These are phyloP conservation scores for Pugionium dolabratum DNA, from an alignment of 345 rosid genomes.

Conservation along the genomic window DNA sequence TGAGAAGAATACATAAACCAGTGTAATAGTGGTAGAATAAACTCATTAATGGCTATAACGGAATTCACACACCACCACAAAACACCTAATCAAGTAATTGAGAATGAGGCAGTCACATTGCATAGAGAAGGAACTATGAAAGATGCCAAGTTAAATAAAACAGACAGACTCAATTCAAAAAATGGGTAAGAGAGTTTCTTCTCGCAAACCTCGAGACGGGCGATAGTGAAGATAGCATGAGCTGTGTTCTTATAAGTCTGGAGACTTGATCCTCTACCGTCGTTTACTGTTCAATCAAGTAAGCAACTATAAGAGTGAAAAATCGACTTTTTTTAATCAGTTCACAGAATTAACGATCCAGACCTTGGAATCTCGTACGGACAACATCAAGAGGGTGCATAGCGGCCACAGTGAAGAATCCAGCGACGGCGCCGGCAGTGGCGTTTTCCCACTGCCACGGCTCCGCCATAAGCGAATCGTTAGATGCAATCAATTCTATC, in stretches of 20 bases:
- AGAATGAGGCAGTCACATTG: neutral
- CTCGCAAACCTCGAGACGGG: slow-evolving; percentile 66
- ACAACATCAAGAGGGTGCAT: slow-evolving; percentile 93
- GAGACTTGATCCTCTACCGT: slow-evolving; percentile 62
- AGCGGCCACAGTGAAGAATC: slow-evolving; percentile 81
- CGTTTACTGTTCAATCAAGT: slow-evolving; percentile 55
- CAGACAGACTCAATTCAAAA: neutral
- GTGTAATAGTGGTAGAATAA: no score
- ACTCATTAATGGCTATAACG: no score
- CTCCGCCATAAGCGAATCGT: slow-evolving; percentile 25
- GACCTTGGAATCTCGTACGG: slow-evolving; percentile 93
- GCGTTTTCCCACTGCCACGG: slow-evolving; percentile 87
- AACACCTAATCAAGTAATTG: no score
- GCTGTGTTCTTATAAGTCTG: slow-evolving; percentile 81
- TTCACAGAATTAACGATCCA: neutral
- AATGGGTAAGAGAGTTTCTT: neutral
- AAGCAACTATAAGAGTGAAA: slow-evolving; percentile 13
- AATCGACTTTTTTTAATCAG: neutral
- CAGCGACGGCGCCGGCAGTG: slow-evolving; percentile 83
- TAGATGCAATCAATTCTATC: neutral
- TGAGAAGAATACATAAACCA: neutral
- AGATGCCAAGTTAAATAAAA: neutral
- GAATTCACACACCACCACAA: neutral
- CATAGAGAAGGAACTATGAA: neutral
- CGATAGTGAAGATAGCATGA: slow-evolving; percentile 73